Conservation (phyloP, 768 basidiomycete species). For the Fibroporia radiculosa region DNA sequence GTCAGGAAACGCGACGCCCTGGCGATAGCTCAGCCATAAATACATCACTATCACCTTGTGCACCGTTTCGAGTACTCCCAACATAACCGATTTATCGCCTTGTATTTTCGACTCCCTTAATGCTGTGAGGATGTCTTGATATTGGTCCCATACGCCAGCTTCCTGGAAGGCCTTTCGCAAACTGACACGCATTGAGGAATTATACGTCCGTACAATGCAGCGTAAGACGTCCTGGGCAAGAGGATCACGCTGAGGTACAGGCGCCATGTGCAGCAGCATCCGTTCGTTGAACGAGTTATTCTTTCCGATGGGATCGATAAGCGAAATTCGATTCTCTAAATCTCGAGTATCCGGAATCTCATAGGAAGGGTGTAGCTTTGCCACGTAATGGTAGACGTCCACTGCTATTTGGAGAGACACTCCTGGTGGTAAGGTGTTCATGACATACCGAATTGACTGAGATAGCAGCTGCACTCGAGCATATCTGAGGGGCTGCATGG, state of each 20-base stretch:
- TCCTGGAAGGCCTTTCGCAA: slow-evolving; percentile 29
- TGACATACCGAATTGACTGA: slow-evolving; percentile 20
- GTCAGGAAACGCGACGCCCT: slow-evolving; percentile 60
- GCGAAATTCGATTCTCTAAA: slow-evolving; percentile 26
- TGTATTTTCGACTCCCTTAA: background rate
- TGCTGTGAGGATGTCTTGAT: slow-evolving; percentile 30
- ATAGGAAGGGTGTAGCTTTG: slow-evolving; percentile 35
- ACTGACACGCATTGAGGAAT: slow-evolving; percentile 32
- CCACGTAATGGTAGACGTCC: slow-evolving; percentile 42
- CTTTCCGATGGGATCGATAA: slow-evolving; percentile 34
- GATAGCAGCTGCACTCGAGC: slow-evolving; percentile 38
- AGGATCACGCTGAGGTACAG: slow-evolving; percentile 44
- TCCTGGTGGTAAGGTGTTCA: slow-evolving; percentile 35
- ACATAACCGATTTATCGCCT: slow-evolving; percentile 5
- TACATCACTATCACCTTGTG: slow-evolving; percentile 76
- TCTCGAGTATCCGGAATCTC: slow-evolving; percentile 27
- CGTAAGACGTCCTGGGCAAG: slow-evolving; percentile 26
- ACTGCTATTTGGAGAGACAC: slow-evolving; percentile 35
- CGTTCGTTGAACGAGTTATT: slow-evolving; percentile 39
- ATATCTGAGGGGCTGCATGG: slow-evolving; percentile 40
- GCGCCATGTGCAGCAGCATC: slow-evolving; percentile 39
- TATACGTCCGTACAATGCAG: slow-evolving; percentile 37
- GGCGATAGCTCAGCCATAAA: slow-evolving; percentile 76
- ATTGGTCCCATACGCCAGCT: slow-evolving; percentile 29
- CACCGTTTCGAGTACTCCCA: slow-evolving; percentile 50